Evolutionary conservation across 208 protist genomes (phyloP).

Genomic region (Wallacemonas sp.): DNA sequence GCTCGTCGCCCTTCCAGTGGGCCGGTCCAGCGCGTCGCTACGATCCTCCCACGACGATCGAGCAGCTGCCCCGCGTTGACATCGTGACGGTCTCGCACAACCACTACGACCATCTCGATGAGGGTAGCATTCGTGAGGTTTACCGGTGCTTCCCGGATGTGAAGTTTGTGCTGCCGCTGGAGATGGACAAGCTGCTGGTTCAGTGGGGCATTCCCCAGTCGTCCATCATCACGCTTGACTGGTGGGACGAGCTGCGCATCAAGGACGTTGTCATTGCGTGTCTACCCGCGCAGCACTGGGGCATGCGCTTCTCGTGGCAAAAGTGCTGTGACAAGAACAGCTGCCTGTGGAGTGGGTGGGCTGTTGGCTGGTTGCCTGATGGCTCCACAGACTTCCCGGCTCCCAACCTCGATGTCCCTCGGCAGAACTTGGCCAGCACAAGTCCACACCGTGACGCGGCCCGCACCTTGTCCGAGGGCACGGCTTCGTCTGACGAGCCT

Average conservation of each 20-base stretch:
- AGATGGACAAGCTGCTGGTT: slow-evolving; percentile 38
- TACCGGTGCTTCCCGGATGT: slow-evolving; percentile 30
- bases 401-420: not conserved
- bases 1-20: slow-evolving; percentile 50
- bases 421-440: not conserved
- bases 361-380: slow-evolving; percentile 32
- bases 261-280: slow-evolving; percentile 39
- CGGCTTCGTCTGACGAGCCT: not conserved
- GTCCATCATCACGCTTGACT: slow-evolving; percentile 44
- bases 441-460: no score
- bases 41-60: slow-evolving; percentile 25
- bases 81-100: slow-evolving; percentile 83
- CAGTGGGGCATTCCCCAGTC: slow-evolving; percentile 31
- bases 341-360: slow-evolving; percentile 70
- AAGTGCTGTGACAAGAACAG: slow-evolving; percentile 45
- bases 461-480: no score
- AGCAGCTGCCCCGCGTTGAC: slow-evolving; percentile 68
- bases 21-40: slow-evolving; percentile 36
- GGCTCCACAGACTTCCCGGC: not conserved
- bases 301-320: slow-evolving; percentile 26
- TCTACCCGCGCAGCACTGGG: slow-evolving; percentile 71
- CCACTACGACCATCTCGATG: slow-evolving; percentile 90
- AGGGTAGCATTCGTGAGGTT: slow-evolving; percentile 29
- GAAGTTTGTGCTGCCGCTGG: slow-evolving; percentile 57
- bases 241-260: slow-evolving; percentile 43